Evolutionary conservation across 345 rosid genomes (phyloP).

Genomic region (Dovyalis caffra): DNA sequence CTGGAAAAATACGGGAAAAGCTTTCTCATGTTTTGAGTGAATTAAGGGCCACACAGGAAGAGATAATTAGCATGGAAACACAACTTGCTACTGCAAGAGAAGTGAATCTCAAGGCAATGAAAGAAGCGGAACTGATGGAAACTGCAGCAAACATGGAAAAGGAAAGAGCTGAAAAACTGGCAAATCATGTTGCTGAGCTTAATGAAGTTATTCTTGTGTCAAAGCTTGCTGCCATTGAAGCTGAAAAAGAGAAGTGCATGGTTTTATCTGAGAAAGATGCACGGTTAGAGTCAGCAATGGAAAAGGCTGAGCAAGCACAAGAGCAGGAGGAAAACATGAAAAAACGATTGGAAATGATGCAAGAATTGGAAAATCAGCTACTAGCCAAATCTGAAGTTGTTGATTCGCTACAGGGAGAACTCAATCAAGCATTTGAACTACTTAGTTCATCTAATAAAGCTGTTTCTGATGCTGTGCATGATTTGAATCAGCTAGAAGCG

Average conservation of each 20-base stretch:
- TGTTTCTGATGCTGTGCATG: slow-evolving; percentile 19
- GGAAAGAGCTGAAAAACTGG: slow-evolving; percentile 39
- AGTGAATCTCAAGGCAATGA: slow-evolving; percentile 33
- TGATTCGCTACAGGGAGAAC: slow-evolving; percentile 27
- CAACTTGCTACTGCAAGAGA: slow-evolving; percentile 41
- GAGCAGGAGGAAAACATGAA: slow-evolving; percentile 30
- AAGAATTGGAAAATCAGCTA: slow-evolving; percentile 39
- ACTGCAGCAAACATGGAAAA: slow-evolving; percentile 35
- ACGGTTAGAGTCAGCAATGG: slow-evolving; percentile 18
- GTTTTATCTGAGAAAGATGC: slow-evolving; percentile 31
- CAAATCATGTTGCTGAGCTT: slow-evolving; percentile 24
- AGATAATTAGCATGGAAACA: slow-evolving; percentile 36
- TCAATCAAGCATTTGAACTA: slow-evolving; percentile 20
- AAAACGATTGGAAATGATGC: slow-evolving; percentile 17
- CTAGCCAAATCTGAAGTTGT: slow-evolving; percentile 20
- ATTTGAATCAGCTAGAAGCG: slow-evolving; percentile 18
- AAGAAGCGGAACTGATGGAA: slow-evolving; percentile 34
- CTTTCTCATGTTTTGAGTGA: slow-evolving; percentile 33
- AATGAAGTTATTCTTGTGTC: slow-evolving; percentile 24
- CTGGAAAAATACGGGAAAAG: slow-evolving; percentile 23
- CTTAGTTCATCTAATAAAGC: slow-evolving; percentile 28
- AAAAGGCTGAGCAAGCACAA: slow-evolving; percentile 17
- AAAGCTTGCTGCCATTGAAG: slow-evolving; percentile 29
- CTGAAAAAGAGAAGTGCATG: slow-evolving; percentile 23
- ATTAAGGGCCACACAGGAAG: slow-evolving; percentile 36